Evolutionary conservation across 1,139 yeast species (phyloP).

Genomic region (Keqinozyma sinolaborantium): DNA sequence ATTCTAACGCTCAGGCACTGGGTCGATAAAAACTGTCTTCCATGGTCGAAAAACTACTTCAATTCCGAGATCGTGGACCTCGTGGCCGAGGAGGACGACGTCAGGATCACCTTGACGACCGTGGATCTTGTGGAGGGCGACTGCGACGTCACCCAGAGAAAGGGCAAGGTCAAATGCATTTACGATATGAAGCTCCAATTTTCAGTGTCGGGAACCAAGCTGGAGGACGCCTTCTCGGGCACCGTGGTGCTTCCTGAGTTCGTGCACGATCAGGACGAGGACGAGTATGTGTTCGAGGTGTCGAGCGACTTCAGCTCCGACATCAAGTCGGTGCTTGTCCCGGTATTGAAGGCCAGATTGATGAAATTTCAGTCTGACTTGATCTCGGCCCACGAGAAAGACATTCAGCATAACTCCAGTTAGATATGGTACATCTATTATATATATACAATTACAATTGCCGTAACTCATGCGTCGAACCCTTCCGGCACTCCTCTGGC

Average conservation of each 20-base stretch:
- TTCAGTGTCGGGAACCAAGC: slow-evolving; percentile 31
- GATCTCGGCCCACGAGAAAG: slow-evolving; percentile 56
- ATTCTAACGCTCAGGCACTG: slow-evolving; percentile 59
- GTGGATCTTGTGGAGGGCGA: slow-evolving; percentile 60
- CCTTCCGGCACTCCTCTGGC: slow-evolving; percentile 92
- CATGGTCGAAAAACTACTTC: slow-evolving; percentile 68
- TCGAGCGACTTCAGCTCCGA: slow-evolving; percentile 32
- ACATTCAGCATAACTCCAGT: slow-evolving; percentile 51
- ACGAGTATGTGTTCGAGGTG: slow-evolving; percentile 56
- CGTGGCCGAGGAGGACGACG: slow-evolving; percentile 28
- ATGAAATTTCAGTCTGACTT: slow-evolving; percentile 60
- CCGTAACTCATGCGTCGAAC: slow-evolving; percentile 33
- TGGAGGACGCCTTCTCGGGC: slow-evolving; percentile 27
- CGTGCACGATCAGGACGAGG: slow-evolving; percentile 68
- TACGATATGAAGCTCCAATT: slow-evolving; percentile 60
- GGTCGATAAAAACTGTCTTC: slow-evolving; percentile 76
- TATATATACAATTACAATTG: neutral
- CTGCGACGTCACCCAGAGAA: slow-evolving; percentile 78
- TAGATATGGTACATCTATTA: slow-evolving; percentile 5
- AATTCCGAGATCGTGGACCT: slow-evolving; percentile 39
- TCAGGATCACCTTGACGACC: slow-evolving; percentile 31
- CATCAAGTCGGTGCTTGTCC: slow-evolving; percentile 47
- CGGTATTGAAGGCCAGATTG: slow-evolving; percentile 46
- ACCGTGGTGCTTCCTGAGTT: slow-evolving; percentile 58
- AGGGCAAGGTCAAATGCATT: slow-evolving; percentile 74